Conservation (phyloP, 371 early-diverging fungal genomes). For the Capillidium heterosporum region DNA sequence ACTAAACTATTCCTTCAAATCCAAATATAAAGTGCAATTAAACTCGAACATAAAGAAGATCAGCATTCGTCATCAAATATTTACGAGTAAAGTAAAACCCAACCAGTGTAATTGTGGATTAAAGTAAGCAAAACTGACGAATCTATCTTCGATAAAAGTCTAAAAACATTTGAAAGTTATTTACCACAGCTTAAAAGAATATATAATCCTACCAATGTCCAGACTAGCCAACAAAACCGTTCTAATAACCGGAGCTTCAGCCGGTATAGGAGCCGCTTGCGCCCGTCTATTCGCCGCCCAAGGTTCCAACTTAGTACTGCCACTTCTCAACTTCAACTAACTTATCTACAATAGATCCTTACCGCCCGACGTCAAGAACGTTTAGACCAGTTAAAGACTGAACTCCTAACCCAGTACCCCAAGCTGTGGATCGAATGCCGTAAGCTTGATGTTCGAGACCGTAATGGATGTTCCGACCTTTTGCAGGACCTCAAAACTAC, state of each 20-base stretch:
- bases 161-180: too few species aligned
- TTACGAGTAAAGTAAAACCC: too few species aligned
- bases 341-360: conserved; percentile 25
- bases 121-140: too few species aligned
- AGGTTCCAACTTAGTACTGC: conserved; percentile 48
- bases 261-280: conserved; percentile 77
- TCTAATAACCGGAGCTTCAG: conserved; percentile 66
- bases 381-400: conserved; percentile 30
- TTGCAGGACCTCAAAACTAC: conserved; percentile 30
- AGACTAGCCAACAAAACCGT: conserved; percentile 2
- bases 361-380: conserved; percentile 64
- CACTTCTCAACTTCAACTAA: not conserved
- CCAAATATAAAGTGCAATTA: too few species aligned
- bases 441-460: conserved; percentile 55
- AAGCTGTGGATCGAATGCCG: conserved; percentile 31
- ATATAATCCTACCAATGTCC: not conserved
- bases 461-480: conserved; percentile 28
- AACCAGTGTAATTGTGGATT: too few species aligned
- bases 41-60: too few species aligned
- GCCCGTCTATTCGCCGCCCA: conserved; percentile 71
- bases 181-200: too few species aligned
- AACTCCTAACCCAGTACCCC: conserved; percentile 29
- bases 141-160: too few species aligned
- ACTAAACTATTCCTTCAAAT: too few species aligned
- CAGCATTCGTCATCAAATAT: too few species aligned